Conservation (phyloP, 2,329 filamentous ascomycete genomes). For the Pyricularia pennisetigena region DNA sequence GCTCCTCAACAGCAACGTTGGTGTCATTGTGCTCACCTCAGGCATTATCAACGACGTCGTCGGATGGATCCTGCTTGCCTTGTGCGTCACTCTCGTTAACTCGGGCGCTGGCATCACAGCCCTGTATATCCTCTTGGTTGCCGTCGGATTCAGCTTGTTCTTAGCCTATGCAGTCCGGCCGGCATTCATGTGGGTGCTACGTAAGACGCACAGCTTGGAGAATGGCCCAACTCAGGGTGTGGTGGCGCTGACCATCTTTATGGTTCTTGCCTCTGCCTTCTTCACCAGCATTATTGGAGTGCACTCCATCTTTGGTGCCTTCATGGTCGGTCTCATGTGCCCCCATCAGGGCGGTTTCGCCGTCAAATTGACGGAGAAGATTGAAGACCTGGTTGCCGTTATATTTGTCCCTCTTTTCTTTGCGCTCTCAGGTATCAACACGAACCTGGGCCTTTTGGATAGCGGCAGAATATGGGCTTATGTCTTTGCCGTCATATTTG, state of each 20-base stretch:
- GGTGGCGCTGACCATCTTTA: conserved; percentile 70
- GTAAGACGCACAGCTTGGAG: conserved; percentile 65
- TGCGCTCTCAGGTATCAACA: conserved; percentile 80
- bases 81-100: conserved; percentile 90
- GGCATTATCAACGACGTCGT: conserved; percentile 89
- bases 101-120: conserved; percentile 73
- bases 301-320: conserved; percentile 89
- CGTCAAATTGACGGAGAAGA: conserved; percentile 85
- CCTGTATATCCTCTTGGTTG: conserved; percentile 72
- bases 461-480: conserved; percentile 82
- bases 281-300: conserved; percentile 88
- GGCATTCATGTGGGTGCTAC: conserved; percentile 62
- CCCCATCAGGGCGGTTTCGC: conserved; percentile 85
- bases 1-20: conserved; percentile 70
- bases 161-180: conserved; percentile 66
- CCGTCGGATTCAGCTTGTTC: conserved; percentile 66
- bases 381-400: conserved; percentile 80
- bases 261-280: conserved; percentile 71
- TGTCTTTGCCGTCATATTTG: conserved; percentile 68
- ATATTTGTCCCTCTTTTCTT: conserved; percentile 89
- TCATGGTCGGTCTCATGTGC: conserved; percentile 80
- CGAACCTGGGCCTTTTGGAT: conserved; percentile 75
- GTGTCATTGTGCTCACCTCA: conserved; percentile 79
- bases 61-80: conserved; percentile 83
- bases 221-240: conserved; percentile 83